Evolutionary conservation across 2,329 filamentous ascomycete genomes (phyloP).

Genomic region (Apiospora arundinis): DNA sequence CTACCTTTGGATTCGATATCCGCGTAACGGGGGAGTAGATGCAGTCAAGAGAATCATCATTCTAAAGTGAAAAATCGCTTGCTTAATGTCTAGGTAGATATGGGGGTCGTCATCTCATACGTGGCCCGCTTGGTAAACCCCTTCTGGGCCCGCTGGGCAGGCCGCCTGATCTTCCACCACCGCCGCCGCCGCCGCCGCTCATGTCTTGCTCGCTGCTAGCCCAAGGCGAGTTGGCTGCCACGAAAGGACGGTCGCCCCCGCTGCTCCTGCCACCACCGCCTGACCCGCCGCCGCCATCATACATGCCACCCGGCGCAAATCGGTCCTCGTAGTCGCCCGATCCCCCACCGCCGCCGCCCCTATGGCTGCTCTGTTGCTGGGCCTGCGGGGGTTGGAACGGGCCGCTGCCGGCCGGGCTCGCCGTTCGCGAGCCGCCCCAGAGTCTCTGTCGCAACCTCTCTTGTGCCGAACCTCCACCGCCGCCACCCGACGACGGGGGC

Average conservation of each 20-base stretch:
- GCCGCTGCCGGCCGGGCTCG: constrained; percentile 57
- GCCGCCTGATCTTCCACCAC: constrained; percentile 44
- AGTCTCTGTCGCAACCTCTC: constrained; percentile 82
- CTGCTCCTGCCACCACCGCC: constrained; percentile 37
- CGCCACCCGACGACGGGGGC: constrained; percentile 47
- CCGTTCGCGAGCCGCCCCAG: constrained; percentile 68
- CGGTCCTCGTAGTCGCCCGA: constrained; percentile 51
- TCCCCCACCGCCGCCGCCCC: constrained; percentile 37
- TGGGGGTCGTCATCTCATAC: constrained; percentile 47
- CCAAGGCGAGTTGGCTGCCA: constrained; percentile 57
- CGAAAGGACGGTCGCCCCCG: constrained; percentile 47
- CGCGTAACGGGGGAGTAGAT: not conserved
- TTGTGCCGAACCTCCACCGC: constrained; percentile 70
- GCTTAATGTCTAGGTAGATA: constrained; percentile 6
- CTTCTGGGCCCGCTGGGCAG: constrained; percentile 45
- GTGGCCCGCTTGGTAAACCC: constrained; percentile 45
- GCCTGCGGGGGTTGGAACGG: constrained; percentile 54
- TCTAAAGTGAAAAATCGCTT: not conserved
- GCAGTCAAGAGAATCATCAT: not conserved
- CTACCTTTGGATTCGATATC: not conserved
- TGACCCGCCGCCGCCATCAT: constrained; percentile 43
- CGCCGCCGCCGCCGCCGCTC: constrained; percentile 40
- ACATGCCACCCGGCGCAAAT: constrained; percentile 53
- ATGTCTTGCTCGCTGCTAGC: constrained; percentile 49
- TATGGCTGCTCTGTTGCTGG: constrained; percentile 35